These are phyloP conservation scores for Eutrema salsugineum DNA, from an alignment of 441 rosid species.

Conservation along the genomic window DNA sequence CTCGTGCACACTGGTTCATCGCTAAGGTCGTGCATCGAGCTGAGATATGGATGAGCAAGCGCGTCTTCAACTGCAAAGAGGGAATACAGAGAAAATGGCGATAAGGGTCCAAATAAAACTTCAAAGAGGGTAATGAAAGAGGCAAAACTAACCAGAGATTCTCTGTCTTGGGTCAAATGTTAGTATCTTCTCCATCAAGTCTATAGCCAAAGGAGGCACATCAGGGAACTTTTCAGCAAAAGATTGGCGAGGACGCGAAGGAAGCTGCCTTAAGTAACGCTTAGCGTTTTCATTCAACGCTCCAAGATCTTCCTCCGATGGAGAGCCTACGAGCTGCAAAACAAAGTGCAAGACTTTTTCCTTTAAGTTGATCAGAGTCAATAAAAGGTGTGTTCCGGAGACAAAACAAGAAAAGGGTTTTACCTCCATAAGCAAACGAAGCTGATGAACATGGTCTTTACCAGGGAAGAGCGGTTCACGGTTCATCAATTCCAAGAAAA, in stretches of 20 bases:
- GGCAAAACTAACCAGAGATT: conserved; percentile 57
- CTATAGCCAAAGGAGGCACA: conserved; percentile 64
- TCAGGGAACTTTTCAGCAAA: conserved; percentile 64
- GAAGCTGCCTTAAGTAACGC: conserved; percentile 64
- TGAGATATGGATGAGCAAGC: conserved; percentile 79
- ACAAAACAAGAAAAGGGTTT: background rate
- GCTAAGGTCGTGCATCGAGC: conserved; percentile 50
- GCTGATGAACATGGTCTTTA: conserved; percentile 73
- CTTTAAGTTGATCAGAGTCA: background rate
- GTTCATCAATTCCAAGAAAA: conserved; percentile 77
- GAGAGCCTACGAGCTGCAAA: conserved; percentile 80
- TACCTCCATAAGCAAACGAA: conserved; percentile 78
- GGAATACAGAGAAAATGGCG: background rate
- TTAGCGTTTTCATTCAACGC: conserved; percentile 74
- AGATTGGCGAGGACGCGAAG: conserved; percentile 57
- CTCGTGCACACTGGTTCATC: conserved; percentile 73
- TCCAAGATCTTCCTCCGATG: conserved; percentile 73
- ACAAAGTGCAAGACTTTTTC: background rate
- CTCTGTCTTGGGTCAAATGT: conserved; percentile 80
- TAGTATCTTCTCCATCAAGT: conserved; percentile 83
- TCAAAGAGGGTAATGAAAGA: background rate
- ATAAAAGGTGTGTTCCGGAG: background rate
- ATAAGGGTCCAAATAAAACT: background rate
- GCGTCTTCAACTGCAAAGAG: conserved; percentile 63
- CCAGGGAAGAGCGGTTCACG: conserved; percentile 84